Conservation (phyloP, 495 filamentous ascomycete genomes). For the Aeminium ludgeri region DNA sequence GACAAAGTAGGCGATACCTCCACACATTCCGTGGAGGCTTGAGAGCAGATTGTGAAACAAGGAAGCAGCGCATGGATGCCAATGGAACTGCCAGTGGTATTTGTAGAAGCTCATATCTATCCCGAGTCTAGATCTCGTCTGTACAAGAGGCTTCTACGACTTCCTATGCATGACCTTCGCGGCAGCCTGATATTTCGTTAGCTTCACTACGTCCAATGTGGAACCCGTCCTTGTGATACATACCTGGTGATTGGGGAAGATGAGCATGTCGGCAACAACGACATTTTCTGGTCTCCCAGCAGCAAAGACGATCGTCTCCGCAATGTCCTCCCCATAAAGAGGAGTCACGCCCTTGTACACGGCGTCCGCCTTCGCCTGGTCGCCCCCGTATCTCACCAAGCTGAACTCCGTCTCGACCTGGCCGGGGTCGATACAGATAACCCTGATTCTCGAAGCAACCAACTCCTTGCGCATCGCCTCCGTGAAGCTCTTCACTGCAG, state of each 20-base stretch:
- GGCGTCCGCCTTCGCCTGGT: slow-evolving; percentile 86
- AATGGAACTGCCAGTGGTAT: no score
- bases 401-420: slow-evolving; percentile 98
- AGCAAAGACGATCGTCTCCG: slow-evolving; percentile 83
- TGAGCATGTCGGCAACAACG: slow-evolving; percentile 76
- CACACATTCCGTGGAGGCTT: no score
- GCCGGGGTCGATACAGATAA: slow-evolving; percentile 89
- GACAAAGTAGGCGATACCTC: slow-evolving; percentile 13
- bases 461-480: slow-evolving; percentile 80
- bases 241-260: slow-evolving; percentile 89
- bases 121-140: no score
- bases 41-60: no score
- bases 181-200: slow-evolving; percentile 24
- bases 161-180: slow-evolving; percentile 39
- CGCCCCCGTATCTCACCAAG: slow-evolving; percentile 79
- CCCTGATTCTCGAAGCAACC: slow-evolving; percentile 64
- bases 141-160: background rate
- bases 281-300: slow-evolving; percentile 86
- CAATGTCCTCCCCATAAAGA: slow-evolving; percentile 88
- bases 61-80: no score
- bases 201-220: background rate
- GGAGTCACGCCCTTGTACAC: slow-evolving; percentile 82
- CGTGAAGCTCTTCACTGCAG: slow-evolving; percentile 78
- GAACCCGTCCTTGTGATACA: no score
- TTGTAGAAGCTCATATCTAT: no score